Conservation (phyloP, 1,284 basidiomycete genomes). For the Pseudozyma sp. region DNA sequence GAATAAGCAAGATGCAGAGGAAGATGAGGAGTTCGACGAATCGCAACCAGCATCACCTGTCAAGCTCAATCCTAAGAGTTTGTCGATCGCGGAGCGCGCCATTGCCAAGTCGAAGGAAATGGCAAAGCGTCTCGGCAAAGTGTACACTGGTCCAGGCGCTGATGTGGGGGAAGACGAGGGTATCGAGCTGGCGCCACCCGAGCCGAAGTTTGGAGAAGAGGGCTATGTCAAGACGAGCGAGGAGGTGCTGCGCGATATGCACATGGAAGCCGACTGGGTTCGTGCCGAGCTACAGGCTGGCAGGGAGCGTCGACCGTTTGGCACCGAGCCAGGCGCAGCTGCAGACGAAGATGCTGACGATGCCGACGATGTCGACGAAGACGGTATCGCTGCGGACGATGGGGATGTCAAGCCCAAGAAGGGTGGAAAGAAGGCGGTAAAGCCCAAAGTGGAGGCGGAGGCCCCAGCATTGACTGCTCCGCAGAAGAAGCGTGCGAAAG, state of each 20-base stretch:
- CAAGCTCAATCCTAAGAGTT: constrained; percentile 34
- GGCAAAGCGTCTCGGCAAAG: constrained; percentile 43
- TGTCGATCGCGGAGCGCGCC: constrained; percentile 37
- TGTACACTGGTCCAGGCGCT: constrained; percentile 52
- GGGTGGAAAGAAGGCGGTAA: constrained; percentile 7
- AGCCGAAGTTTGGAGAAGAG: constrained; percentile 58
- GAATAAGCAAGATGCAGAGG: constrained; percentile 59
- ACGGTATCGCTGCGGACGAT: constrained; percentile 12
- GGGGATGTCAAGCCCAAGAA: constrained; percentile 28
- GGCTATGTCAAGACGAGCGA: constrained; percentile 55
- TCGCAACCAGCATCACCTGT: constrained; percentile 9
- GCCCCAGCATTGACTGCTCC: constrained; percentile 13
- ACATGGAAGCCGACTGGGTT: constrained; percentile 53
- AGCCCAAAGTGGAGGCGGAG: neutral
- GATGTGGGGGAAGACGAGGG: constrained; percentile 64
- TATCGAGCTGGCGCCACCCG: constrained; percentile 30
- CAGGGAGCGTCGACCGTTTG: constrained; percentile 37
- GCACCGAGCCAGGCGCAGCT: constrained; percentile 34
- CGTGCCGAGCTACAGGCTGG: constrained; percentile 47
- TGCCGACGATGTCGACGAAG: constrained; percentile 16
- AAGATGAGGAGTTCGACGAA: constrained; percentile 37
- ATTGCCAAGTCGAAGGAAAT: constrained; percentile 56
- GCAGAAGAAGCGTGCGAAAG: constrained; percentile 30
- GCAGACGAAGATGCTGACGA: constrained; percentile 22
- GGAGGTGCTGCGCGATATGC: constrained; percentile 57